A percentile compares a stretch with the other conserved stretches of the same genome.
Conservation (phyloP, 179 eudicot species). For the Nepenthes alata region DNA sequence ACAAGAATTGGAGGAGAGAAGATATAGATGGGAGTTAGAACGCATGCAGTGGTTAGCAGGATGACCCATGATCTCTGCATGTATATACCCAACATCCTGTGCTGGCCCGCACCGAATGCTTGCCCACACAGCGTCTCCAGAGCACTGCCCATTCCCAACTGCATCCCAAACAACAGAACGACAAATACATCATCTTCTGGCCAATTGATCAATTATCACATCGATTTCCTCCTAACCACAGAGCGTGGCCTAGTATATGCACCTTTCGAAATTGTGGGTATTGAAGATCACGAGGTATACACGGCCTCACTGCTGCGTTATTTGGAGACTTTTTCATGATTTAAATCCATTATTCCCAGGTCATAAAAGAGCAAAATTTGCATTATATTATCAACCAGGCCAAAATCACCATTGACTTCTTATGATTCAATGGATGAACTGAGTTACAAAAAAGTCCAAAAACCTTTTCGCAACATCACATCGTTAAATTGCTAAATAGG, state of each 20-base stretch:
- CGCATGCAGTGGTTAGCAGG: conserved; percentile 34
- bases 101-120: conserved; percentile 73
- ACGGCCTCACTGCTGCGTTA: too few species aligned
- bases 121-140: conserved; percentile 89
- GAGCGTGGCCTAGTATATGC: too few species aligned
- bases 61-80: conserved; percentile 90
- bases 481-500: too few species aligned
- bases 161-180: conserved; percentile 1
- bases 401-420: neutral
- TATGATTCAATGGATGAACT: neutral
- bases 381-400: too few species aligned
- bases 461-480: neutral
- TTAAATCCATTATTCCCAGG: too few species aligned
- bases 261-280: too few species aligned
- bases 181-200: too few species aligned
- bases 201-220: too few species aligned
- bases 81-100: conserved; percentile 61
- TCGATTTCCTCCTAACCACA: too few species aligned
- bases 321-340: too few species aligned
- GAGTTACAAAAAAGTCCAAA: neutral
- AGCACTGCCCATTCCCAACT: conserved; percentile 93
- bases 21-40: conserved; percentile 50
- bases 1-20: conserved; percentile 55
- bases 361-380: too few species aligned
- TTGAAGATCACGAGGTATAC: too few species aligned